Evolutionary conservation across 106 monocot genomes (phyloP).

Genomic region (Narthecium ossifragum): DNA sequence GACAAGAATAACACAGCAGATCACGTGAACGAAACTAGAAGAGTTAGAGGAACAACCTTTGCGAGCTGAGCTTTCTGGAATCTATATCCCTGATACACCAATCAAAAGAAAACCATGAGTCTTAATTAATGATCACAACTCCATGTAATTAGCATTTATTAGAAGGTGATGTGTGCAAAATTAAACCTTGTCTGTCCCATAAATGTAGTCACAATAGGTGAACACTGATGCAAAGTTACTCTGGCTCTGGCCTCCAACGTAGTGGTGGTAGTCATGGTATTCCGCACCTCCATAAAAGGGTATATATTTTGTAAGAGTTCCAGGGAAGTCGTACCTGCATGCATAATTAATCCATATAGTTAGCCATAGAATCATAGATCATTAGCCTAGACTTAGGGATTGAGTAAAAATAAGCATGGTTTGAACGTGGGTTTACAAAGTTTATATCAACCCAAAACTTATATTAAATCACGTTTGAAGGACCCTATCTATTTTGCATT

Average conservation of each 20-base stretch:
- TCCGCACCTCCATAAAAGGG: conserved; percentile 97
- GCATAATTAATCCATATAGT: too few species aligned
- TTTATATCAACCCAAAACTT: too few species aligned
- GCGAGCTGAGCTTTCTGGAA: conserved; percentile 56
- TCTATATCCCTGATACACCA: conserved; percentile 69
- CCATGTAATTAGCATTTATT: background rate
- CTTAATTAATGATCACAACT: background rate
- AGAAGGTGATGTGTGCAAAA: background rate
- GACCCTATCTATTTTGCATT: too few species aligned
- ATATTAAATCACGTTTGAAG: too few species aligned
- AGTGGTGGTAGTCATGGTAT: conserved; percentile 93
- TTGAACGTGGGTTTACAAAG: too few species aligned
- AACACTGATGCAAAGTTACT: conserved; percentile 95
- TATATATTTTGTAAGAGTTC: conserved; percentile 56
- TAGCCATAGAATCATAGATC: too few species aligned
- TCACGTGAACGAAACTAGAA: too few species aligned
- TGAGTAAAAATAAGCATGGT: too few species aligned
- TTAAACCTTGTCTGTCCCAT: conserved; percentile 86
- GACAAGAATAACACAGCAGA: background rate
- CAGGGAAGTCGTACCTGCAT: conserved; percentile 76
- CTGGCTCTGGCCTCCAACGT: conserved; percentile 83
- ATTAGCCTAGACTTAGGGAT: too few species aligned
- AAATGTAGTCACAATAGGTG: conserved; percentile 86
- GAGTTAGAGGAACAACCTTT: conserved; percentile 58
- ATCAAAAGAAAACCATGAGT: background rate